Percentiles rank a stretch among this genome's conserved stretches.
Evolutionary conservation across 2,329 filamentous ascomycete genomes (phyloP).

Genomic region (Microdochium bolleyi): DNA sequence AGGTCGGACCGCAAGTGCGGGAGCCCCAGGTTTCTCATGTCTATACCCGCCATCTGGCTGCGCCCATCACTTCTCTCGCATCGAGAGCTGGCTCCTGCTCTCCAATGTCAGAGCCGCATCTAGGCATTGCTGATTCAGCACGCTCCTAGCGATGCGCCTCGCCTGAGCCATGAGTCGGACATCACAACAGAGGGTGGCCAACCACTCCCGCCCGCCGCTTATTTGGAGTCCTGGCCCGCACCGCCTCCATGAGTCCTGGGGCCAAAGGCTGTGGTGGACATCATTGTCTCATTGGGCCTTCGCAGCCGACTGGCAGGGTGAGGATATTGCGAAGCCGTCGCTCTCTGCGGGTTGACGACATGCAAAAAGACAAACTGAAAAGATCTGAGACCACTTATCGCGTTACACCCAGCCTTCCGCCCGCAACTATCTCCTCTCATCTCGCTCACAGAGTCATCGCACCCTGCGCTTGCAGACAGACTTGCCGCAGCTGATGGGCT

Average conservation of each 20-base stretch:
- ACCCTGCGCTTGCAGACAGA: not conserved
- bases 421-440: not conserved
- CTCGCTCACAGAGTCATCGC: not conserved
- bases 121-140: not conserved
- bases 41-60: not conserved
- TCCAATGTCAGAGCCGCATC: not conserved
- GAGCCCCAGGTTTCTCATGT: slow-evolving; percentile 1
- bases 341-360: not conserved
- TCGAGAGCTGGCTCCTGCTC: not conserved
- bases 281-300: not conserved
- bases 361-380: not conserved
- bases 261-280: not conserved
- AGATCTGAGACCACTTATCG: not conserved
- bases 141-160: not conserved
- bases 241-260: not conserved
- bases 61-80: not conserved
- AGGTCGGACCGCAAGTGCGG: not conserved
- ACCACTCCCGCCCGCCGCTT: not conserved
- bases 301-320: not conserved
- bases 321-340: not conserved
- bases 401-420: not conserved
- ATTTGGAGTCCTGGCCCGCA: not conserved
- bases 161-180: not conserved
- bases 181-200: not conserved
- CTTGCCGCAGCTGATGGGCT: no score